Evolutionary conservation across 2,329 filamentous ascomycete species (phyloP).

Genomic region (Dactylellina leptospora): DNA sequence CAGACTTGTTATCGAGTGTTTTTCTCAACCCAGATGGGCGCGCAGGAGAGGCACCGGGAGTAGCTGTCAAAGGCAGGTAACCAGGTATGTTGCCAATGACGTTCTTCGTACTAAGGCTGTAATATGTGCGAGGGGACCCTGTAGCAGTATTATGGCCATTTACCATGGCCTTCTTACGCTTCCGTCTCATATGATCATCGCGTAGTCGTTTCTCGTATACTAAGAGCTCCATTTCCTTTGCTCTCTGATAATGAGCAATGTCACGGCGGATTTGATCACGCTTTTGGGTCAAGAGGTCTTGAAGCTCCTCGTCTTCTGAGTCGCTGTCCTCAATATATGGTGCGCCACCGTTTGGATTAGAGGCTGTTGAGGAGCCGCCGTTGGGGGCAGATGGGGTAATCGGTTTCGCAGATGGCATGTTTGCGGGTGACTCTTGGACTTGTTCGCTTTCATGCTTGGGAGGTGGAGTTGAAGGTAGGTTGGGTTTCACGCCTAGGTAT

Average conservation of each 20-base stretch:
- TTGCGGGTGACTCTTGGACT: neutral
- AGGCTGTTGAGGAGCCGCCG: neutral
- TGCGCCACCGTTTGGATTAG: constrained; percentile 15
- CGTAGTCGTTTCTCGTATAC: constrained; percentile 50
- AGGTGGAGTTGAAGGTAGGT: constrained; percentile 4
- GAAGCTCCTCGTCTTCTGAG: constrained; percentile 51
- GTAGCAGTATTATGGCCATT: constrained; percentile 25
- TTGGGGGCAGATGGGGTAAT: neutral
- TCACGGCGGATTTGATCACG: constrained; percentile 45
- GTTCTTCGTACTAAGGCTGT: constrained; percentile 46
- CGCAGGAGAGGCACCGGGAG: constrained; percentile 16
- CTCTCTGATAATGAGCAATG: constrained; percentile 42
- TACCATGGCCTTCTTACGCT: constrained; percentile 45
- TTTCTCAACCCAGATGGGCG: constrained; percentile 39
- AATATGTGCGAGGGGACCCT: constrained; percentile 48
- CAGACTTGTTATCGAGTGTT: constrained; percentile 19
- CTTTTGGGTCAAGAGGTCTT: constrained; percentile 41
- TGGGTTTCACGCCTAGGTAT: constrained; percentile 20
- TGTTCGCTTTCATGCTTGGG: constrained; percentile 26
- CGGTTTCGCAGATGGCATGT: constrained; percentile 18
- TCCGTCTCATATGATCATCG: constrained; percentile 48
- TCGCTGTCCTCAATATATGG: constrained; percentile 51
- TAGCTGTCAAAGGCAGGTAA: constrained; percentile 43
- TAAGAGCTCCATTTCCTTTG: constrained; percentile 50
- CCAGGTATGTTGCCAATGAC: constrained; percentile 47